These are phyloP conservation scores for Heritiera littoralis DNA, from an alignment of 345 rosid genomes.

Conservation along the genomic window DNA sequence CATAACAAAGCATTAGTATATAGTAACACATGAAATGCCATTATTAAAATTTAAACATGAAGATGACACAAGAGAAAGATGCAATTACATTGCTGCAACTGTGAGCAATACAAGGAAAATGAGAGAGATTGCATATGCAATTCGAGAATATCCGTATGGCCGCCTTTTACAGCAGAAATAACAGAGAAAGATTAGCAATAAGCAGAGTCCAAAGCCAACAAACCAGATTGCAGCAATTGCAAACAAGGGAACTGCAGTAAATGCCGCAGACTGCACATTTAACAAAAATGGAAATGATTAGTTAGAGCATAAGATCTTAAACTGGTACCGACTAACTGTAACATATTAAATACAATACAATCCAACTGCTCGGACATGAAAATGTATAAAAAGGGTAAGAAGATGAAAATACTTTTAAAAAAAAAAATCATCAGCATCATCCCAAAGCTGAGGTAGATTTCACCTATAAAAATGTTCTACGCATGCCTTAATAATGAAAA, in stretches of 20 bases:
- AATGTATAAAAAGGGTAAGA: background rate
- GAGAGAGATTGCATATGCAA: conserved; percentile 70
- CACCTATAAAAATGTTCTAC: too few species aligned
- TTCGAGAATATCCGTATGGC: conserved; percentile 57
- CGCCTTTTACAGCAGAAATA: conserved; percentile 47
- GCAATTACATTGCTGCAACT: conserved; percentile 58
- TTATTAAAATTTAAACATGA: background rate
- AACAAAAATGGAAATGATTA: conserved; percentile 19
- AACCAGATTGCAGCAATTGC: conserved; percentile 69
- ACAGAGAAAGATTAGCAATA: conserved; percentile 49
- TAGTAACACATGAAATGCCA: background rate
- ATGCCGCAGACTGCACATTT: conserved; percentile 74
- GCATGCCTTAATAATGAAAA: too few species aligned
- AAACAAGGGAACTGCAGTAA: conserved; percentile 75
- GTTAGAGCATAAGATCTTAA: conserved; percentile 7
- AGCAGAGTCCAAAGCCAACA: conserved; percentile 69
- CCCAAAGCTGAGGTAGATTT: too few species aligned
- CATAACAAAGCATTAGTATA: conserved; percentile 12
- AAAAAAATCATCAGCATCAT: too few species aligned
- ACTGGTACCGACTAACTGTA: background rate
- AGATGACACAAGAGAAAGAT: conserved; percentile 4
- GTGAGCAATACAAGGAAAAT: conserved; percentile 65
- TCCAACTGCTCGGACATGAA: background rate
- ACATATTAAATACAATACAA: background rate
- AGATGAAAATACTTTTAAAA: background rate